Evolutionary conservation across 2,329 filamentous ascomycete genomes (phyloP).

Genomic region (Penicillium sp.): DNA sequence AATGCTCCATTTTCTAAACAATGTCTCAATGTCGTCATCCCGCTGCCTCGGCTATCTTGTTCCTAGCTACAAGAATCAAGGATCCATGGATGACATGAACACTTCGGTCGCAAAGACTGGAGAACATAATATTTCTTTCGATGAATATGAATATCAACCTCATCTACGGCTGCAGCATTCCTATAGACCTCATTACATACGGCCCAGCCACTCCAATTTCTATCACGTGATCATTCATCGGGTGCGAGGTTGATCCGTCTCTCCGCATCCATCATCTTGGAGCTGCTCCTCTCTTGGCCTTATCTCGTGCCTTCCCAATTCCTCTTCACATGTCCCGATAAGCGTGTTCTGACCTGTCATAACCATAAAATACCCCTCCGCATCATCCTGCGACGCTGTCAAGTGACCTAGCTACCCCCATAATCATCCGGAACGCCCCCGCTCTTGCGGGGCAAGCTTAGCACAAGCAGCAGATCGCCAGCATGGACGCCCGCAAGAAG

Average conservation of each 20-base stretch:
- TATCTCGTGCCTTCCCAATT: slow-evolving; percentile 17
- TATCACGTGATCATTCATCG: slow-evolving; percentile 18
- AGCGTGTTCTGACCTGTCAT: background rate
- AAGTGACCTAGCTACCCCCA: slow-evolving; percentile 6
- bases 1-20: background rate
- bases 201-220: background rate
- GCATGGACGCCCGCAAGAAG: slow-evolving; percentile 56
- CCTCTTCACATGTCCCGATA: slow-evolving; percentile 3
- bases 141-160: background rate
- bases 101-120: background rate
- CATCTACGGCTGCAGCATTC: background rate
- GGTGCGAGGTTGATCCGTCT: slow-evolving; percentile 20
- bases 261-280: slow-evolving; percentile 22
- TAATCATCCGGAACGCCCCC: slow-evolving; percentile 17
- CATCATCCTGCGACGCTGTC: background rate
- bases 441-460: slow-evolving; percentile 27
- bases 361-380: background rate
- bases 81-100: background rate
- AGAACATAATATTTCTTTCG: background rate
- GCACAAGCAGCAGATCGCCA: slow-evolving; percentile 15
- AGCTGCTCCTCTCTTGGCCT: slow-evolving; percentile 15
- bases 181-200: background rate
- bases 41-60: slow-evolving; percentile 8
- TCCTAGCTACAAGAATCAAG: background rate
- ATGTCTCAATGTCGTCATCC: slow-evolving; percentile 23